Percentiles rank a stretch among this genome's conserved stretches.
Evolutionary conservation across 139 green algal species (phyloP).

Genomic region (Chlamydomonas urium): DNA sequence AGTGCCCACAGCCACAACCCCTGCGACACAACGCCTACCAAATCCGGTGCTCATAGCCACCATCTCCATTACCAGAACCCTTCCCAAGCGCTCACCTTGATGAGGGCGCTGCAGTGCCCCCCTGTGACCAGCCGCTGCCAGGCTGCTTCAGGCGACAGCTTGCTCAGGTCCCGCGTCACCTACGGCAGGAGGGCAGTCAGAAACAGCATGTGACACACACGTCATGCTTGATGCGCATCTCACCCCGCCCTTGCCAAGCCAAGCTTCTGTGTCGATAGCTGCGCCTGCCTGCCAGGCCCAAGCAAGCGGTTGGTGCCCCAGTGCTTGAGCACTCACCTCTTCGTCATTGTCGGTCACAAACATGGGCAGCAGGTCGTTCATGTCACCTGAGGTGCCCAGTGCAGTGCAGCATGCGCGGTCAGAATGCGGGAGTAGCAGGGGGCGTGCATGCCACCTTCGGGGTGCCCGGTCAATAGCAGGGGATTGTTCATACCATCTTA

Average conservation of each 20-base stretch:
- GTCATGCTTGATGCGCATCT: background rate
- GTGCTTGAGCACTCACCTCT: background rate
- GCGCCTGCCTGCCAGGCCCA: no score
- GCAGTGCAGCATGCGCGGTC: no score
- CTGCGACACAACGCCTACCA: background rate
- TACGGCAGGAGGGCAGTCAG: background rate
- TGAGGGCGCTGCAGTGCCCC: conserved; percentile 11
- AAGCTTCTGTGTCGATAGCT: no score
- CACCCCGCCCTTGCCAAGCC: background rate
- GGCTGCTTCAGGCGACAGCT: background rate
- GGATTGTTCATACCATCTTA: background rate
- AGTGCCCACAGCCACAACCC: background rate
- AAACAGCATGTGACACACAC: background rate
- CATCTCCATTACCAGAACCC: background rate
- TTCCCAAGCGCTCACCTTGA: background rate
- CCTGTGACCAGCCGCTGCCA: background rate
- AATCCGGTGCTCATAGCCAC: background rate
- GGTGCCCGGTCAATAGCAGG: background rate
- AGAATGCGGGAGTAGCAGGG: background rate
- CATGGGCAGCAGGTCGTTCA: background rate
- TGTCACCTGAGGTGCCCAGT: background rate
- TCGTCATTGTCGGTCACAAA: background rate
- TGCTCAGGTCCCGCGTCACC: background rate
- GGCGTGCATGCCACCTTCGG: background rate
- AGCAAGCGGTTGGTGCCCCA: no score